phyloP scores from a whole-genome alignment of 306 rosid genomes.

The Cucurbita maxima region DNA sequence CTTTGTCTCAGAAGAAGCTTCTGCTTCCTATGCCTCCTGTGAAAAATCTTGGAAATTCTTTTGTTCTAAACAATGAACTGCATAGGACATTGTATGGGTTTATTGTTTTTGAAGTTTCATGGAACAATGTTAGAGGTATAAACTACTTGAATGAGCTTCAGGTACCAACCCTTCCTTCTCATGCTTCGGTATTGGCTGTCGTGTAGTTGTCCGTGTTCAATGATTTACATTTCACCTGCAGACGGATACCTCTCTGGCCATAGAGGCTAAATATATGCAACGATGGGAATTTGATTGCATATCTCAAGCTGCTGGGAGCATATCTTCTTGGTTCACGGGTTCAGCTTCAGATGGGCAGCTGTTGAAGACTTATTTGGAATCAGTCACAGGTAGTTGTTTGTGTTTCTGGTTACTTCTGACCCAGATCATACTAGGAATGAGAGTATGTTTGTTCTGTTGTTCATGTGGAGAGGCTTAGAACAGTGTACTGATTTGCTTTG shows the following conservation, averaged over 20 bases:
- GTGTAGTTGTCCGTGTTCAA: constrained; percentile 8
- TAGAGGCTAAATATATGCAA: constrained; percentile 66
- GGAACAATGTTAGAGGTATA: constrained; percentile 78
- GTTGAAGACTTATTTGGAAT: constrained; percentile 55
- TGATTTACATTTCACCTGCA: constrained; percentile 22
- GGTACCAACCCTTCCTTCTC: constrained; percentile 24
- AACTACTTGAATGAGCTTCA: constrained; percentile 91
- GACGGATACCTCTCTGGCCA: constrained; percentile 82
- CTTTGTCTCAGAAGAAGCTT: constrained; percentile 50
- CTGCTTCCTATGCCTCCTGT: constrained; percentile 82
- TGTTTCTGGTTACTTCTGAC: background rate
- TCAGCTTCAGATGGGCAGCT: constrained; percentile 38
- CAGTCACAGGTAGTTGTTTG: constrained; percentile 38
- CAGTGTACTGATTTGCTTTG: background rate
- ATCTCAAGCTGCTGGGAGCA: constrained; percentile 61
- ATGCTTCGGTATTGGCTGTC: constrained; percentile 1
- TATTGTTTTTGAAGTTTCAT: constrained; percentile 75
- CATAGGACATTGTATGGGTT: constrained; percentile 73
- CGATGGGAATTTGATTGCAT: constrained; percentile 97
- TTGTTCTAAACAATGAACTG: constrained; percentile 53
- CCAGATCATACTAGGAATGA: background rate
- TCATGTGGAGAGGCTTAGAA: background rate
- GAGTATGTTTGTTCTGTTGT: background rate
- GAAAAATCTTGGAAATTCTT: constrained; percentile 47
- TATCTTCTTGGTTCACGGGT: constrained; percentile 83